Conservation (phyloP, 2,329 filamentous ascomycete genomes). For the Paraphaeosphaeria minitans region DNA sequence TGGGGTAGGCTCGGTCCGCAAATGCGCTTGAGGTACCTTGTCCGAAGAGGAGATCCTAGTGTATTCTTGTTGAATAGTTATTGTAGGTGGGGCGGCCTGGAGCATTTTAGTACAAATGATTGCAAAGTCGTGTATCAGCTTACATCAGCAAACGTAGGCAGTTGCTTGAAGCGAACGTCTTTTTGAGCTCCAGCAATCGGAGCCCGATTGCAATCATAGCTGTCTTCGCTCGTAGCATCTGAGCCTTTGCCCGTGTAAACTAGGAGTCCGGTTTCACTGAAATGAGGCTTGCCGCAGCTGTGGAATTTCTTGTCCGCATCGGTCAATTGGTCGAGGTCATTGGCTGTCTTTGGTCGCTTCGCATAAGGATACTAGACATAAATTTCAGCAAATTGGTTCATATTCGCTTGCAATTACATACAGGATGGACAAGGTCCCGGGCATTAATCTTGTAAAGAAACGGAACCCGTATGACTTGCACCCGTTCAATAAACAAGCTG, state of each 20-base stretch:
- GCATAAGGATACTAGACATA: constrained; percentile 80
- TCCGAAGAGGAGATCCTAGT: constrained; percentile 53
- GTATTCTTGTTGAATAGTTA: constrained; percentile 61
- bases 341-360: constrained; percentile 73
- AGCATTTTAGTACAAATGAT: constrained; percentile 1
- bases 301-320: constrained; percentile 71
- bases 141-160: constrained; percentile 57
- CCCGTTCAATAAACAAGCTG: constrained; percentile 40
- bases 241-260: constrained; percentile 63
- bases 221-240: constrained; percentile 51
- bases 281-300: constrained; percentile 75
- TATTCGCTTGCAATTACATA: constrained; percentile 52
- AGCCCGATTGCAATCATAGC: constrained; percentile 60
- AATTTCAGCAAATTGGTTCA: constrained; percentile 46
- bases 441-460: constrained; percentile 41
- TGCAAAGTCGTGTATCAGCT: constrained; percentile 19
- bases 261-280: constrained; percentile 75
- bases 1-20: constrained; percentile 55
- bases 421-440: constrained; percentile 39
- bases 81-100: constrained; percentile 61
- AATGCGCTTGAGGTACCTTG: constrained; percentile 64
- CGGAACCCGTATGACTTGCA: constrained; percentile 50
- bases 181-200: constrained; percentile 67
- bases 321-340: constrained; percentile 67
- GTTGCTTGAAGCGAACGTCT: constrained; percentile 68